A percentile compares a stretch with the other conserved stretches of the same genome.
phyloP scores from a whole-genome alignment of 108 stramenopile genomes.

The Nannochloropsis gaditana region DNA sequence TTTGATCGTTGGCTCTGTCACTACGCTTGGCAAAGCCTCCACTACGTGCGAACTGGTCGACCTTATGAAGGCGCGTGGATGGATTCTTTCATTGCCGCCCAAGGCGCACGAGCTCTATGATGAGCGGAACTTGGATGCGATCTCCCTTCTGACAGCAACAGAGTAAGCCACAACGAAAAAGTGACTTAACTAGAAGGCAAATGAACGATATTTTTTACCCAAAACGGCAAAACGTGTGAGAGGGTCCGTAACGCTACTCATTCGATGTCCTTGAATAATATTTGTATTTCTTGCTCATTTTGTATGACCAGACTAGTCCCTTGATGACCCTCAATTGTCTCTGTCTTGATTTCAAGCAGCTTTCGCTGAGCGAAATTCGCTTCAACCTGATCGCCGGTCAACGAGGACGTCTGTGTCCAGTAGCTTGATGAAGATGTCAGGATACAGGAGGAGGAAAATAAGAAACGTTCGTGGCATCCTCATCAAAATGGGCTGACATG shows the following conservation, averaged over 20 bases:
- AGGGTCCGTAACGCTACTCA: no score
- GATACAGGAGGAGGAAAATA: neutral
- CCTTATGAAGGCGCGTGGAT: neutral
- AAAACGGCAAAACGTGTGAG: no score
- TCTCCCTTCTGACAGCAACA: neutral
- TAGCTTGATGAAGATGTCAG: neutral
- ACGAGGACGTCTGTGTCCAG: neutral
- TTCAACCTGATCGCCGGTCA: neutral
- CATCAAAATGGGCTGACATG: neutral
- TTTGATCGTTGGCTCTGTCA: slow-evolving; percentile 30
- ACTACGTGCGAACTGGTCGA: neutral
- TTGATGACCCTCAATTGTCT: no score
- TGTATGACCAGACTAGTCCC: no score
- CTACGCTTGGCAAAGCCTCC: slow-evolving; percentile 21
- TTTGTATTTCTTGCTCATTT: no score
- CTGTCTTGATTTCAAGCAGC: no score
- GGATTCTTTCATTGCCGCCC: neutral
- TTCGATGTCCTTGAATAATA: no score
- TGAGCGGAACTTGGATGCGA: neutral
- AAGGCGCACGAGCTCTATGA: neutral
- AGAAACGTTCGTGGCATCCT: neutral
- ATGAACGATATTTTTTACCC: no score
- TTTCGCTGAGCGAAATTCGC: neutral
- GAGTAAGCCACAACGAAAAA: neutral
- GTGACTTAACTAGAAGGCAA: no score